phyloP scores from a whole-genome alignment of 2,329 filamentous ascomycete species.

The Hymenoscyphus scutula region DNA sequence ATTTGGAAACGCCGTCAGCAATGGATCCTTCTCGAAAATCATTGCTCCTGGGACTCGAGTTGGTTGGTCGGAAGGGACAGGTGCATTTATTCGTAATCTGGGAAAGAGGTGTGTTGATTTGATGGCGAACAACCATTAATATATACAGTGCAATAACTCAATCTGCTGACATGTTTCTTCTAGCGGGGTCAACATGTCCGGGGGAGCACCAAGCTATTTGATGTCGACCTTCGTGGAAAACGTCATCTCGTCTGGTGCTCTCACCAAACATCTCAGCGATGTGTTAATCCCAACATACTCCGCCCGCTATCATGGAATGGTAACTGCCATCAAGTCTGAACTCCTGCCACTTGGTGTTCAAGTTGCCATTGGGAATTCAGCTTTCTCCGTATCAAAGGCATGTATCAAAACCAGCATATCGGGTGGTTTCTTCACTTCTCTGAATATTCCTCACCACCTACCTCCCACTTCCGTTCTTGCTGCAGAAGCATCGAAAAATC shows the following conservation, averaged over 20 bases:
- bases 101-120: slow-evolving; percentile 43
- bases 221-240: too few species aligned
- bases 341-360: slow-evolving; percentile 29
- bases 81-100: slow-evolving; percentile 56
- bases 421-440: slow-evolving; percentile 67
- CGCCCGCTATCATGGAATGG: too few species aligned
- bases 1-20: slow-evolving; percentile 64
- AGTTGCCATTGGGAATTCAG: slow-evolving; percentile 15
- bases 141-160: slow-evolving; percentile 49
- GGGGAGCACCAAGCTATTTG: slow-evolving; percentile 12
- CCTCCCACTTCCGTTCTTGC: slow-evolving; percentile 45
- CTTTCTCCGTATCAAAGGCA: neutral
- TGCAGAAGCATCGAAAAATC: slow-evolving; percentile 39
- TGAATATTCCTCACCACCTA: slow-evolving; percentile 47
- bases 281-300: too few species aligned
- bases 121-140: neutral
- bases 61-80: slow-evolving; percentile 61
- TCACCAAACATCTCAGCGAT: too few species aligned
- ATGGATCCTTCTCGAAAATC: slow-evolving; percentile 68
- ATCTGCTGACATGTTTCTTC: slow-evolving; percentile 50
- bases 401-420: slow-evolving; percentile 32
- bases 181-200: slow-evolving; percentile 47
- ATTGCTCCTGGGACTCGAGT: slow-evolving; percentile 59
- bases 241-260: too few species aligned
- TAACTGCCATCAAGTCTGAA: slow-evolving; percentile 22